Evolutionary conservation across 177 flowering plant species (phyloP), one percentile per base, ranked within the genome.

Genomic region (Vitis hybrid): DNA sequence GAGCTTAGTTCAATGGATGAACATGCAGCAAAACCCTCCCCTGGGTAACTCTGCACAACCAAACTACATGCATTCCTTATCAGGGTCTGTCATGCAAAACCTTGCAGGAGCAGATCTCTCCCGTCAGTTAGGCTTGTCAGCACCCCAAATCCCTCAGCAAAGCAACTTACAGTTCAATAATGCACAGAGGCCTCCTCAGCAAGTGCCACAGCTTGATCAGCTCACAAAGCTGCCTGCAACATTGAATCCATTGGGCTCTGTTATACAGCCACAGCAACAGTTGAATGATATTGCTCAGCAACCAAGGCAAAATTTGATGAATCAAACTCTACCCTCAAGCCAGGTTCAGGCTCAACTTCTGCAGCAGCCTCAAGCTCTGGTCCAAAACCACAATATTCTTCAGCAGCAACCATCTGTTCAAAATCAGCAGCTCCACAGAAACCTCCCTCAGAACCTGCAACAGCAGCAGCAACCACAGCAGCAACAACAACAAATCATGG

Each of bases 1-100:
- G 51, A 93, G 94, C 80, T 73, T 94, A 73, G 87, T 81, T 10
- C 98, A 95, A 60, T 93, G 96, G 99, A 95, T 95, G 97, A 95
- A 78, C 85, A 88, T 95, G 98, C 97, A 91, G 77, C 97, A 87
- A 64, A 90, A 83, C 71, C 77, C 91, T 58, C 68, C 90, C 12
- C 56, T 86, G 13, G 69, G 77, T 10, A 87, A 86, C 76, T 67
- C 93, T 45, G 75, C 89, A 61, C 96, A 89, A 72, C 78, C 89
- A 16, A 89, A 85, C 72, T 91, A 83, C 66, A 57, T 82, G 79
- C 84, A 80, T 16, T 69, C 93, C 15, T 68, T 88, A 48, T 51
- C 90, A 5, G 80, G 84, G 7, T 76, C 92, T 22, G 76, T 82
- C 65, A 70, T 87, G 53, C 90, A 83, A 74, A 87, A 83, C 70